phyloP scores from a whole-genome alignment of 768 basidiomycete genomes.

The Sutorius australiensis region DNA sequence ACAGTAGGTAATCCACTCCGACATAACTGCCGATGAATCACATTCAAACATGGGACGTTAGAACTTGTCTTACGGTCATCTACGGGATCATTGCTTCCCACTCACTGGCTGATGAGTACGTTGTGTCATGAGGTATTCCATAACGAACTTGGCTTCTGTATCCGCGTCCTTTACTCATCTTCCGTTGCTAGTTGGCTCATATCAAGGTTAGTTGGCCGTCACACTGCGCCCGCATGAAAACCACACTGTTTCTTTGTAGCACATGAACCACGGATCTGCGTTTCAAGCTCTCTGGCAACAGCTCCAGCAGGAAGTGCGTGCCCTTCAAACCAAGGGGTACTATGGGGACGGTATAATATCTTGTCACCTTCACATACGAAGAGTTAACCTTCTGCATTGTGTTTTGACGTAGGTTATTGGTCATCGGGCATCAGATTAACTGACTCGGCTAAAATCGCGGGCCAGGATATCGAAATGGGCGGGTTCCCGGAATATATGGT shows the following conservation, averaged over 20 bases:
- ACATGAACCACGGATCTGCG: conserved; percentile 74
- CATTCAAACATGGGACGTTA: background rate
- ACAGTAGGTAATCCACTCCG: conserved; percentile 52
- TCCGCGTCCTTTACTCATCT: conserved; percentile 5
- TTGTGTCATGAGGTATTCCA: conserved; percentile 74
- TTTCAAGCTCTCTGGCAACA: conserved; percentile 75
- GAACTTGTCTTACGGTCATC: conserved; percentile 71
- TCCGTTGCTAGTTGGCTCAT: conserved; percentile 61
- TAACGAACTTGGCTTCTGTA: conserved; percentile 10
- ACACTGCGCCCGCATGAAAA: background rate
- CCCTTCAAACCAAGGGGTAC: conserved; percentile 71
- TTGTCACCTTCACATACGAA: background rate
- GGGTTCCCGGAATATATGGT: conserved; percentile 81
- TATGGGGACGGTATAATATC: conserved; percentile 67
- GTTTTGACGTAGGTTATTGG: conserved; percentile 62
- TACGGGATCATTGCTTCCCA: conserved; percentile 58
- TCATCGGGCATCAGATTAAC: conserved; percentile 69
- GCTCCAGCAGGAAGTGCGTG: conserved; percentile 60
- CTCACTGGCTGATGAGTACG: conserved; percentile 68
- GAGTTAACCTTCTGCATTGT: conserved; percentile 2
- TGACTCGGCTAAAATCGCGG: conserved; percentile 55
- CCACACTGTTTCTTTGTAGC: conserved; percentile 36
- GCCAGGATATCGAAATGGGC: conserved; percentile 47
- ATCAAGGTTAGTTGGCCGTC: conserved; percentile 52
- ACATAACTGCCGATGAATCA: background rate